Evolutionary conservation across 768 basidiomycete genomes (phyloP).

Genomic region (Naganishia vishniacii): DNA sequence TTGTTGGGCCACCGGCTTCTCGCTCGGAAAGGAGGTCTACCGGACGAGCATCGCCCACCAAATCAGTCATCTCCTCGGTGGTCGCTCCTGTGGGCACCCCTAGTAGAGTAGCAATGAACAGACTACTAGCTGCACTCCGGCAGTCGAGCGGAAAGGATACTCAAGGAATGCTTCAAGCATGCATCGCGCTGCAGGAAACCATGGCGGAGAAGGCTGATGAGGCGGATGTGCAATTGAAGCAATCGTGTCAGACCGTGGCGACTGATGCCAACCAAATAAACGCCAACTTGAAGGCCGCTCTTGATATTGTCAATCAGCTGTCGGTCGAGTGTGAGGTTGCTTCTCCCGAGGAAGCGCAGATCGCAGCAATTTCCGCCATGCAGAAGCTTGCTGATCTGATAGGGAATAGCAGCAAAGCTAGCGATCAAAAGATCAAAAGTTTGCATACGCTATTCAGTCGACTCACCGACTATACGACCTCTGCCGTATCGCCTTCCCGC

Average conservation of each 20-base stretch:
- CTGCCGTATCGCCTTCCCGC: neutral
- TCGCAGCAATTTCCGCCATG: slow-evolving; percentile 14
- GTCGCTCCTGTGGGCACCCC: slow-evolving; percentile 11
- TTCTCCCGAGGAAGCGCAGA: slow-evolving; percentile 18
- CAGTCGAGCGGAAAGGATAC: slow-evolving; percentile 9
- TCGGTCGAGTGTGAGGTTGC: slow-evolving; percentile 10
- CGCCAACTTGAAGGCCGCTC: slow-evolving; percentile 13
- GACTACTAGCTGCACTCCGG: slow-evolving; percentile 16
- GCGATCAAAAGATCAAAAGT: slow-evolving; percentile 18
- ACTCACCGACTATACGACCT: neutral
- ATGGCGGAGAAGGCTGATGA: neutral
- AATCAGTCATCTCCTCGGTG: neutral
- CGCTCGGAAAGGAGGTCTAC: neutral
- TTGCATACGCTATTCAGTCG: slow-evolving; percentile 1
- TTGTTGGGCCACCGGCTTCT: neutral
- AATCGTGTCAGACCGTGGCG: slow-evolving; percentile 10
- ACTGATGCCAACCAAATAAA: slow-evolving; percentile 18
- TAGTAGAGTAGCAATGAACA: slow-evolving; percentile 22
- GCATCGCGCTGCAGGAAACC: slow-evolving; percentile 10
- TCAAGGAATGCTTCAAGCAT: slow-evolving; percentile 20
- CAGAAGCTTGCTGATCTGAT: slow-evolving; percentile 15
- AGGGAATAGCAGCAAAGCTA: slow-evolving; percentile 6
- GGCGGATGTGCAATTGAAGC: neutral
- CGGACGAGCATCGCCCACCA: neutral
- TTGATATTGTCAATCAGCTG: slow-evolving; percentile 5